A percentile compares a stretch with the other conserved stretches of the same genome.
phyloP scores from a whole-genome alignment of 305 asterid genomes.

The Withania somnifera region DNA sequence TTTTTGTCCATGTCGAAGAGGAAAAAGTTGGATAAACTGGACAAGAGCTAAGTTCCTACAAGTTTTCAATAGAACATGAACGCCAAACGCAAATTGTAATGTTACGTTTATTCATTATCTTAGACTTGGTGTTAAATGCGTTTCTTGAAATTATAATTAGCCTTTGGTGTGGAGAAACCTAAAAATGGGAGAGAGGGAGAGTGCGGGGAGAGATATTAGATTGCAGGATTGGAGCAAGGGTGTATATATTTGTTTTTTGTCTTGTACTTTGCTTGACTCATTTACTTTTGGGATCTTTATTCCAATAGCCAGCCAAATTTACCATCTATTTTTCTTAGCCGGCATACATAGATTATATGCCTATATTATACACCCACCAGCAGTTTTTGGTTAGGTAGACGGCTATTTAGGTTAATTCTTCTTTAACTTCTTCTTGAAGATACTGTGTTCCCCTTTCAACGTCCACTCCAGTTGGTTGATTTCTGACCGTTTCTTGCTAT shows the following conservation, averaged over 20 bases:
- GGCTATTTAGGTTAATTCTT: too few species aligned
- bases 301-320: neutral
- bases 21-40: neutral
- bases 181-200: neutral
- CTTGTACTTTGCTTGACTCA: neutral
- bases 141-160: neutral
- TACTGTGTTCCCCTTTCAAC: neutral
- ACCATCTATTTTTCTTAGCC: too few species aligned
- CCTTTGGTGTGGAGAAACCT: neutral
- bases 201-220: too few species aligned
- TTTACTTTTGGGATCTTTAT: neutral
- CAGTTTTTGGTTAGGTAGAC: too few species aligned
- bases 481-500: neutral
- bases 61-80: neutral
- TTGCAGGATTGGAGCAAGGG: neutral
- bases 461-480: neutral
- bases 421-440: neutral
- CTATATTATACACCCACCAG: too few species aligned
- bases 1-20: neutral
- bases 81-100: neutral
- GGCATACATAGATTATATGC: too few species aligned
- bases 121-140: neutral
- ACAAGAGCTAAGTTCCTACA: neutral
- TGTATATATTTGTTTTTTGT: neutral
- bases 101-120: neutral